Percentiles rank a stretch among this genome's conserved stretches.
These are phyloP conservation scores for Alternaria ventricosa DNA, from an alignment of 2,329 filamentous ascomycete genomes.

Conservation along the genomic window DNA sequence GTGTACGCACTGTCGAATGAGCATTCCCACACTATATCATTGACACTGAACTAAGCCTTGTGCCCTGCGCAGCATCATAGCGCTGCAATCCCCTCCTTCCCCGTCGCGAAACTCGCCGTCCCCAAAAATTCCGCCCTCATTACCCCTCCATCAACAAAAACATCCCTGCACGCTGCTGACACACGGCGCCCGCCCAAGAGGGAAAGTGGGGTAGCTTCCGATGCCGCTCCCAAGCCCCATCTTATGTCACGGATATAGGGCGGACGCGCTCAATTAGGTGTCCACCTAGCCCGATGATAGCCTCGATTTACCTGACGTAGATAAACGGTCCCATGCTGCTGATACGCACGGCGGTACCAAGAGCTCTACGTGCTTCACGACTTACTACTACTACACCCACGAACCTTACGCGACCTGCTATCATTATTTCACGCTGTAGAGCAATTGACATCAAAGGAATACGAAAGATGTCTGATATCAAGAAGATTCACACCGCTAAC, in stretches of 20 bases:
- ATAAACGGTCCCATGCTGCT: slow-evolving; percentile 13
- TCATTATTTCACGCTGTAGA: neutral
- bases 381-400: neutral
- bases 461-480: slow-evolving; percentile 52
- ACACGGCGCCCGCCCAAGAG: neutral
- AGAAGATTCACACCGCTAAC: slow-evolving; percentile 52
- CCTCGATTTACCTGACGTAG: slow-evolving; percentile 30
- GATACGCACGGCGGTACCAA: neutral
- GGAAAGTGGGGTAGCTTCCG: slow-evolving; percentile 8
- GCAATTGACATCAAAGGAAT: neutral
- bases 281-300: slow-evolving; percentile 23
- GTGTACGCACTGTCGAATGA: neutral
- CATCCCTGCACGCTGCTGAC: neutral
- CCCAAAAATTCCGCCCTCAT: slow-evolving; percentile 3
- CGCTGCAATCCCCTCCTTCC: neutral
- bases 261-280: neutral
- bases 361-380: neutral
- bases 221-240: slow-evolving; percentile 2
- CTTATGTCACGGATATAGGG: neutral
- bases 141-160: slow-evolving; percentile 16
- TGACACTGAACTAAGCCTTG: neutral
- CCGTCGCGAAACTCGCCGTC: slow-evolving; percentile 5
- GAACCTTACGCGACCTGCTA: neutral
- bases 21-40: neutral
- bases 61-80: neutral